A percentile compares a stretch with the other conserved stretches of the same genome.
Conservation (phyloP, 1,284 basidiomycete species). For the Puccinia hordei region DNA sequence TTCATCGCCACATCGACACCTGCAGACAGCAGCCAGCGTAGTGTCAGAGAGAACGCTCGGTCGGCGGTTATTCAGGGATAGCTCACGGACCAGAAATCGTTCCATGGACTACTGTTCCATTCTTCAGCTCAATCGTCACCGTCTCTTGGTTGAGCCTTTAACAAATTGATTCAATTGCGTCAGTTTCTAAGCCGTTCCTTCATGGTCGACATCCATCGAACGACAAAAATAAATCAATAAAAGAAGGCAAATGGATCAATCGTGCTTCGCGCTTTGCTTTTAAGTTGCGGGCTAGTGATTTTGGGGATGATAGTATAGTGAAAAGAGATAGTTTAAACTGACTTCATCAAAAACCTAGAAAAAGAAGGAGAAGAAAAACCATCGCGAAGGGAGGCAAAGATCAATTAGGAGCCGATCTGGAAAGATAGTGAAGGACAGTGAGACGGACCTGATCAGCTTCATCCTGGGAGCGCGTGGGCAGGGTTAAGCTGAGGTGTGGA, state of each 20-base stretch:
- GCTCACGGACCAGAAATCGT: constrained; percentile 81
- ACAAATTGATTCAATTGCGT: not conserved
- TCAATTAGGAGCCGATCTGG: not conserved
- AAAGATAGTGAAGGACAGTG: not conserved
- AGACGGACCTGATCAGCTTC: constrained; percentile 45
- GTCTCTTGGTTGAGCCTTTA: constrained; percentile 97
- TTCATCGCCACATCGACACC: constrained; percentile 59
- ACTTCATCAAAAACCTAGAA: constrained; percentile 51
- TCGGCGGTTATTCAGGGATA: not conserved
- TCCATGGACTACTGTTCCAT: constrained; percentile 90
- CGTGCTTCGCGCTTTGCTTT: not conserved
- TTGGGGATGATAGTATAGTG: not conserved
- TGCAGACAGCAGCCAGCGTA: constrained; percentile 26
- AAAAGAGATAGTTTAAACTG: constrained; percentile 27
- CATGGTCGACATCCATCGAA: not conserved
- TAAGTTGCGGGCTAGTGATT: not conserved
- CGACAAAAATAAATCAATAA: not conserved
- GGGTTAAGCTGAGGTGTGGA: not conserved
- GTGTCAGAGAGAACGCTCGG: not conserved
- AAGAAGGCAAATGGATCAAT: not conserved
- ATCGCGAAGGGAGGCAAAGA: not conserved
- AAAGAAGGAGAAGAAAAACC: too few species aligned
- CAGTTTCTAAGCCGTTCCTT: not conserved
- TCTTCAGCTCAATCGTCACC: constrained; percentile 96
- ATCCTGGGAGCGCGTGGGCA: constrained; percentile 2